Evolutionary conservation across 2,329 filamentous ascomycete genomes (phyloP).

Genomic region (Colletotrichum brevisporum): DNA sequence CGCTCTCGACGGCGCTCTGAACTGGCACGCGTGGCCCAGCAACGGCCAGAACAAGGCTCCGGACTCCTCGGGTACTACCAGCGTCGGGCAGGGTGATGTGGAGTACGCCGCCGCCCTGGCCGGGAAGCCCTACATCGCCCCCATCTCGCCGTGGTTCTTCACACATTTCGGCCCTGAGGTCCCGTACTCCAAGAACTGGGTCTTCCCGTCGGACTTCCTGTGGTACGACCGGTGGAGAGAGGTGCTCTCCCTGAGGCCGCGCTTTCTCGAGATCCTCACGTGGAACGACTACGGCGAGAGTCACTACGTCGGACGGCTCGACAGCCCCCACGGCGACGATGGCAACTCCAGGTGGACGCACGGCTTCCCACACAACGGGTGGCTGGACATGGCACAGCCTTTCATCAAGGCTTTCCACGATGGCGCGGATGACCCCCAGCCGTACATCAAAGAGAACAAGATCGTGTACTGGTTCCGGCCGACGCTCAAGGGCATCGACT

Average conservation of each 20-base stretch:
- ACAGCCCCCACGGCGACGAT: conserved; percentile 57
- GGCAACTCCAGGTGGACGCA: conserved; percentile 64
- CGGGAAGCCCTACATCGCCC: conserved; percentile 64
- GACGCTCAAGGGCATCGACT: conserved; percentile 60
- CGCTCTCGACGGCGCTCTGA: conserved; percentile 60
- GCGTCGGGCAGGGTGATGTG: conserved; percentile 56
- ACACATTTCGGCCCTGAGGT: conserved; percentile 62
- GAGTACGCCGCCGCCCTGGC: conserved; percentile 52
- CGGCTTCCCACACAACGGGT: conserved; percentile 63
- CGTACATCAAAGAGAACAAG: conserved; percentile 63
- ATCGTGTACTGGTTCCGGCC: conserved; percentile 71
- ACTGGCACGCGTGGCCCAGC: conserved; percentile 62
- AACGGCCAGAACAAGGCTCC: conserved; percentile 65
- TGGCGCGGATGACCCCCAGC: conserved; percentile 54
- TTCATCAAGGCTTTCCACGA: conserved; percentile 68
- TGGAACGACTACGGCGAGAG: conserved; percentile 67
- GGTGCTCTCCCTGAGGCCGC: conserved; percentile 59
- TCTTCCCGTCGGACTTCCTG: conserved; percentile 71
- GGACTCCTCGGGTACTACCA: conserved; percentile 53
- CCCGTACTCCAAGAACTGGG: conserved; percentile 66
- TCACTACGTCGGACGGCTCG: conserved; percentile 67
- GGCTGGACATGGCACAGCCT: conserved; percentile 67
- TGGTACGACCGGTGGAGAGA: conserved; percentile 72
- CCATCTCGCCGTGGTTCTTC: conserved; percentile 60
- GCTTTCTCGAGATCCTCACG: conserved; percentile 63